These are phyloP conservation scores for Acanthamoeba lenticulata DNA, from an alignment of 208 protist species.

Conservation along the genomic window DNA sequence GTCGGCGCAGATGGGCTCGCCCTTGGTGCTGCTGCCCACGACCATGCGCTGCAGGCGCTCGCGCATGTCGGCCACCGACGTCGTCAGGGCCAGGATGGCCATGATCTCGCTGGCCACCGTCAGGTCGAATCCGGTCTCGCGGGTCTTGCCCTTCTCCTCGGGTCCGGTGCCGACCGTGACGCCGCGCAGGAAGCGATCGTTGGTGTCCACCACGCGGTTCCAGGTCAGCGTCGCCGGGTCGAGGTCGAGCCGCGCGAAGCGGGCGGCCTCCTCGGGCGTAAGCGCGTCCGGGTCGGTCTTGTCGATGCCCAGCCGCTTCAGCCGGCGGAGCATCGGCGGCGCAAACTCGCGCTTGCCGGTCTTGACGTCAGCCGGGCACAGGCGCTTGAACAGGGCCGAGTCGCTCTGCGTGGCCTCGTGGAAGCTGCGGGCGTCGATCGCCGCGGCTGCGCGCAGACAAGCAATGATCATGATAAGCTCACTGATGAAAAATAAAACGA, in stretches of 20 bases:
- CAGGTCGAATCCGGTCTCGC: conserved; percentile 95
- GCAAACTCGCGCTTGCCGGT: conserved; percentile 89
- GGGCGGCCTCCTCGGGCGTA: conserved; percentile 71
- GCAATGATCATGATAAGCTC: background rate
- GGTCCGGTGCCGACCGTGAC: conserved; percentile 94
- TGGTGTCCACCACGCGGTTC: conserved; percentile 96
- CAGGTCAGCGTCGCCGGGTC: conserved; percentile 96
- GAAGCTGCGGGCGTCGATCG: conserved; percentile 97
- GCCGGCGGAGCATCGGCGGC: conserved; percentile 91
- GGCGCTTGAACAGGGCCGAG: conserved; percentile 85
- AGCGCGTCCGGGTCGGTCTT: conserved; percentile 93
- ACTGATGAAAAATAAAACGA: background rate
- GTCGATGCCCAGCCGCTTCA: conserved; percentile 91
- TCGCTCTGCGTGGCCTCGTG: conserved; percentile 95
- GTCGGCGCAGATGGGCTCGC: conserved; percentile 74
- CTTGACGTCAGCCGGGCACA: conserved; percentile 73
- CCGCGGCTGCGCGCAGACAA: conserved; percentile 88
- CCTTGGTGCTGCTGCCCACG: conserved; percentile 81
- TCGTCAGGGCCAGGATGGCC: conserved; percentile 97
- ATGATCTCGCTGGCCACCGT: conserved; percentile 98
- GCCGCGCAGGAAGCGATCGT: conserved; percentile 96
- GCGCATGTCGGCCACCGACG: conserved; percentile 94
- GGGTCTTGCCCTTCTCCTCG: conserved; percentile 89
- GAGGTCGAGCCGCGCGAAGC: conserved; percentile 96
- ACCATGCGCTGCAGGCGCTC: conserved; percentile 86